Conservation (phyloP, 2,329 filamentous ascomycete genomes). For the Fusarium veterinarium region DNA sequence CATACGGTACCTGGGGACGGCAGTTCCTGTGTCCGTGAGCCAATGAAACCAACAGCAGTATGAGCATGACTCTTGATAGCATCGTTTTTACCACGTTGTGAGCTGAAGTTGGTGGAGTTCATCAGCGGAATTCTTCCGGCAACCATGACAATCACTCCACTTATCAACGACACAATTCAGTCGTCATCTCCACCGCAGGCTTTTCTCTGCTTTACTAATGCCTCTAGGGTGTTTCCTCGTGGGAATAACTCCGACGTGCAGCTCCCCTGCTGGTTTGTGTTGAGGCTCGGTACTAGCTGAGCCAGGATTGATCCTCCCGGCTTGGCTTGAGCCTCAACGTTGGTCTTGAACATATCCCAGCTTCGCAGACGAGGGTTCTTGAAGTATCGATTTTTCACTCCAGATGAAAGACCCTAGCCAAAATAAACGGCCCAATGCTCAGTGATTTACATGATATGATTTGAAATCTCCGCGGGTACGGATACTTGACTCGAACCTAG, state of each 20-base stretch:
- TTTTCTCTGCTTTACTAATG: conserved; percentile 15
- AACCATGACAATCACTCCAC: conserved; percentile 17
- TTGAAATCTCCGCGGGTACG: conserved; percentile 12
- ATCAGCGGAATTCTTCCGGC: conserved; percentile 27
- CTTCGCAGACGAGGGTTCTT: background rate
- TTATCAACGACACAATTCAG: conserved; percentile 19
- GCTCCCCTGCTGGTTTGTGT: conserved; percentile 4
- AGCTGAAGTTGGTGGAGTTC: conserved; percentile 5
- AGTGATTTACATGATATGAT: background rate
- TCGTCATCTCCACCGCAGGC: conserved; percentile 23
- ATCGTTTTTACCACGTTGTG: conserved; percentile 5
- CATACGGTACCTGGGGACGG: conserved; percentile 15
- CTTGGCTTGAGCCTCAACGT: conserved; percentile 27
- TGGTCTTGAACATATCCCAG: background rate
- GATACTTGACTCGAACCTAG: conserved; percentile 12
- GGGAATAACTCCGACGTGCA: conserved; percentile 11
- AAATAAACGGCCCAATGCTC: background rate
- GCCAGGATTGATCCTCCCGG: conserved; percentile 21
- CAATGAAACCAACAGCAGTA: conserved; percentile 14
- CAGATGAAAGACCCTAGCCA: background rate
- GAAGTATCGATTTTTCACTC: background rate
- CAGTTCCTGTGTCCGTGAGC: conserved; percentile 15
- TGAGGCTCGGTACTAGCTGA: conserved; percentile 23
- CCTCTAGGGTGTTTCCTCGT: conserved; percentile 1
- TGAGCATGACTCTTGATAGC: conserved; percentile 22